phyloP scores from a whole-genome alignment of 805 yeast genomes.

The Suhomyces emberorum region DNA sequence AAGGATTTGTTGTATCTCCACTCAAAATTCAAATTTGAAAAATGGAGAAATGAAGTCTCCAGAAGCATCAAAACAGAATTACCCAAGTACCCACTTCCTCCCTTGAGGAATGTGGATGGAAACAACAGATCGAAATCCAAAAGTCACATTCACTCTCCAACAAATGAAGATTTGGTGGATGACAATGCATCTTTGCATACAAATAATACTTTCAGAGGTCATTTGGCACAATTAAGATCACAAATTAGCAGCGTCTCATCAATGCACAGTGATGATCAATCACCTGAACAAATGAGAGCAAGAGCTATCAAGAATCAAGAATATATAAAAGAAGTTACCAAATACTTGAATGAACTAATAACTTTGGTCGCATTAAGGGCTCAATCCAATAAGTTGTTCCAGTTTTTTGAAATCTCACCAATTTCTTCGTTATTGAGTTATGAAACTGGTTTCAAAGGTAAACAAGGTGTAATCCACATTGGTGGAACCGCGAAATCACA shows the following conservation, averaged over 20 bases:
- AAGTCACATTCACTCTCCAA: neutral
- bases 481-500: constrained; percentile 82
- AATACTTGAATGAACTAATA: constrained; percentile 63
- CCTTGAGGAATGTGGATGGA: constrained; percentile 19
- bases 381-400: constrained; percentile 78
- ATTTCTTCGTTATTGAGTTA: constrained; percentile 78
- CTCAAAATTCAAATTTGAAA: constrained; percentile 56
- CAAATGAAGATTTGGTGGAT: neutral
- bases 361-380: constrained; percentile 63
- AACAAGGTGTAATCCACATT: constrained; percentile 81
- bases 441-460: constrained; percentile 79
- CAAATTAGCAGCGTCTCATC: constrained; percentile 27
- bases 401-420: constrained; percentile 87
- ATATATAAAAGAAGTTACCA: constrained; percentile 50
- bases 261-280: constrained; percentile 17
- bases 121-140: neutral
- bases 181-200: constrained; percentile 20
- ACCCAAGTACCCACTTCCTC: constrained; percentile 46
- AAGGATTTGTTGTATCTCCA: constrained; percentile 73
- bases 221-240: constrained; percentile 28
- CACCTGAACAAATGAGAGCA: constrained; percentile 29
- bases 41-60: constrained; percentile 32
- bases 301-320: constrained; percentile 32
- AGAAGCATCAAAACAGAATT: constrained; percentile 34
- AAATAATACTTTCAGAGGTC: constrained; percentile 19